Percentiles rank a stretch among this genome's conserved stretches.
These are phyloP conservation scores for Margaritispora aquatica DNA, from an alignment of 495 filamentous ascomycete genomes.

Conservation along the genomic window DNA sequence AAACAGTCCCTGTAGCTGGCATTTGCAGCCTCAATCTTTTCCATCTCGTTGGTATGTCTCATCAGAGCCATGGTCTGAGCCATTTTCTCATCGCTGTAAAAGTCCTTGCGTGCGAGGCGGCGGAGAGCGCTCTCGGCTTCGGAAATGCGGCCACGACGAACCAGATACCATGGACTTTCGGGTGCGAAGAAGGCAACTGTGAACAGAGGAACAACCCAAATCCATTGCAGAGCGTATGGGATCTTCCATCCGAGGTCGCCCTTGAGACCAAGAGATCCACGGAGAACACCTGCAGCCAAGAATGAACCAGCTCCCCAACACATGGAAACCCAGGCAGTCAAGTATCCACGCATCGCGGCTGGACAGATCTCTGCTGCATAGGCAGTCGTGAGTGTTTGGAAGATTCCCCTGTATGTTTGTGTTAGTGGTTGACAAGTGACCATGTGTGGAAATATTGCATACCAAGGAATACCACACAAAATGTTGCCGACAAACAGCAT, in stretches of 20 bases:
- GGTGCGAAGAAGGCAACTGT: conserved; percentile 23
- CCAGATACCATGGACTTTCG: not conserved
- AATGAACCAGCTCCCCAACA: conserved; percentile 58
- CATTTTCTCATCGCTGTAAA: not conserved
- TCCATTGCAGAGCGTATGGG: conserved; percentile 48
- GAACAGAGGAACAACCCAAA: conserved; percentile 43
- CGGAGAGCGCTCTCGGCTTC: not conserved
- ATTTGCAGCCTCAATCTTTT: not conserved
- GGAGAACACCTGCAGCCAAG: conserved; percentile 51
- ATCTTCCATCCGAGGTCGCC: conserved; percentile 56
- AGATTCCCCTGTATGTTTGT: no score
- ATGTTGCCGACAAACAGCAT: conserved; percentile 49
- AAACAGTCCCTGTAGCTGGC: not conserved
- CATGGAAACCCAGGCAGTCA: conserved; percentile 25
- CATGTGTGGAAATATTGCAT: no score
- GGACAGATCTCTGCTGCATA: conserved; percentile 30
- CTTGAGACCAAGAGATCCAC: conserved; percentile 35
- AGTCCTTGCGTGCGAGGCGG: conserved; percentile 33
- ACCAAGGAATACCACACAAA: conserved; percentile 29
- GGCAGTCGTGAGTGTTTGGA: conserved; percentile 39
- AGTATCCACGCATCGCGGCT: conserved; percentile 2
- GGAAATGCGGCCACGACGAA: not conserved
- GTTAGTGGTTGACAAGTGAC: no score
- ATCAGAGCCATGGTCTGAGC: not conserved
- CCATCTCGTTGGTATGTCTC: not conserved